Evolutionary conservation across 768 basidiomycete species (phyloP).

Genomic region (Porphyrellus cyaneotinctus): DNA sequence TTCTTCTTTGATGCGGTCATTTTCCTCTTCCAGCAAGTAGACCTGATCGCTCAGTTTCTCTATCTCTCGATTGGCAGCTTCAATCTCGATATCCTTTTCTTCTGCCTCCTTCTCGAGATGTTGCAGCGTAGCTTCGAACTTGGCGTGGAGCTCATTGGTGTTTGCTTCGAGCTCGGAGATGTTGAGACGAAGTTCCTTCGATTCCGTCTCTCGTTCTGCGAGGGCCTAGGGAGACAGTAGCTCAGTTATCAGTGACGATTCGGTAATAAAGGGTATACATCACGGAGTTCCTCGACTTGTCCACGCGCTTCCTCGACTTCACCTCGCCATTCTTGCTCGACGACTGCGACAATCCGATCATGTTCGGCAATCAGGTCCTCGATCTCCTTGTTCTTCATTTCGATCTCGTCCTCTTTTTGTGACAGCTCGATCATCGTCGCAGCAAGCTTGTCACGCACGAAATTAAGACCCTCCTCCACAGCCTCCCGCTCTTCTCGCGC

Average conservation of each 20-base stretch:
- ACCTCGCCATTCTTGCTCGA: slow-evolving; percentile 83
- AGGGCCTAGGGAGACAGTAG: slow-evolving; percentile 48
- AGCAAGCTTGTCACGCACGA: slow-evolving; percentile 70
- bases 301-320: slow-evolving; percentile 79
- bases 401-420: slow-evolving; percentile 84
- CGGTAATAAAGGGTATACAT: slow-evolving; percentile 41
- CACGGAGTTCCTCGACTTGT: slow-evolving; percentile 76
- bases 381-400: slow-evolving; percentile 71
- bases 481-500: slow-evolving; percentile 72
- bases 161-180: slow-evolving; percentile 74
- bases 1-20: slow-evolving; percentile 72
- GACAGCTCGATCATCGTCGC: slow-evolving; percentile 79
- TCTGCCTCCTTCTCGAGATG: slow-evolving; percentile 77
- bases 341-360: slow-evolving; percentile 62
- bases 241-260: background rate
- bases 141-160: slow-evolving; percentile 62
- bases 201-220: slow-evolving; percentile 76
- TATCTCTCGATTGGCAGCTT: slow-evolving; percentile 69
- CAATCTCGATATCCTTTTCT: slow-evolving; percentile 76
- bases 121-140: slow-evolving; percentile 70
- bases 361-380: slow-evolving; percentile 76
- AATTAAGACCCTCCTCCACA: slow-evolving; percentile 75
- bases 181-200: slow-evolving; percentile 66
- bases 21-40: slow-evolving; percentile 83
- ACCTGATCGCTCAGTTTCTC: slow-evolving; percentile 78